These are phyloP conservation scores for Tetrapisispora namnaoensis DNA, from an alignment of 805 yeast species.

Conservation along the genomic window DNA sequence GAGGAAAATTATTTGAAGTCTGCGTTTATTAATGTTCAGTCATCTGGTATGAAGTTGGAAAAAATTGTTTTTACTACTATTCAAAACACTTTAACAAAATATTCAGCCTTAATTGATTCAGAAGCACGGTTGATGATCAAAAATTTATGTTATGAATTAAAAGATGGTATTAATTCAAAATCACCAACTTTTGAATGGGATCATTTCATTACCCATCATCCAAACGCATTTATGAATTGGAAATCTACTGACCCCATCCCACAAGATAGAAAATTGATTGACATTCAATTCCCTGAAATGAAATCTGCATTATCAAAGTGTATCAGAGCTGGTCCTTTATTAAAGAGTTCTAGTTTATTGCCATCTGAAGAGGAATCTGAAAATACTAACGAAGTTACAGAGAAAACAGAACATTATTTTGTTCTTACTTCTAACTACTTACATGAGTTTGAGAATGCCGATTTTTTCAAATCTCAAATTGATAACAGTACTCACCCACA, in stretches of 20 bases:
- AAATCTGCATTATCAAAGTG: conserved; percentile 42
- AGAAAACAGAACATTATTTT: conserved; percentile 11
- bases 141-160: conserved; percentile 36
- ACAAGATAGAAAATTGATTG: conserved; percentile 39
- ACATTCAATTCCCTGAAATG: conserved; percentile 44
- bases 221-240: conserved; percentile 32
- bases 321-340: conserved; percentile 49
- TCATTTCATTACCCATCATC: conserved; percentile 42
- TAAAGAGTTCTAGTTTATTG: conserved; percentile 8
- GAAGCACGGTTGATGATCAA: conserved; percentile 48
- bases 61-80: conserved; percentile 53
- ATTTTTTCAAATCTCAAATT: conserved; percentile 14
- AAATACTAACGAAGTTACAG: neutral
- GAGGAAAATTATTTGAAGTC: conserved; percentile 60
- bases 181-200: conserved; percentile 63
- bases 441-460: conserved; percentile 49
- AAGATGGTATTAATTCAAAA: conserved; percentile 39
- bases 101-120: conserved; percentile 40
- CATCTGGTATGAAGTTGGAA: conserved; percentile 53
- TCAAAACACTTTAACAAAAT: conserved; percentile 45
- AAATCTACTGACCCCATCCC: conserved; percentile 33
- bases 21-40: conserved; percentile 54
- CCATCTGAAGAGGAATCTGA: neutral
- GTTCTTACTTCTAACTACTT: conserved; percentile 59
- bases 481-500: conserved; percentile 1